Evolutionary conservation across 176 grass and related monocot genomes (phyloP), one percentile per base, ranked within the genome.

Genomic region (Lolium perenne): DNA sequence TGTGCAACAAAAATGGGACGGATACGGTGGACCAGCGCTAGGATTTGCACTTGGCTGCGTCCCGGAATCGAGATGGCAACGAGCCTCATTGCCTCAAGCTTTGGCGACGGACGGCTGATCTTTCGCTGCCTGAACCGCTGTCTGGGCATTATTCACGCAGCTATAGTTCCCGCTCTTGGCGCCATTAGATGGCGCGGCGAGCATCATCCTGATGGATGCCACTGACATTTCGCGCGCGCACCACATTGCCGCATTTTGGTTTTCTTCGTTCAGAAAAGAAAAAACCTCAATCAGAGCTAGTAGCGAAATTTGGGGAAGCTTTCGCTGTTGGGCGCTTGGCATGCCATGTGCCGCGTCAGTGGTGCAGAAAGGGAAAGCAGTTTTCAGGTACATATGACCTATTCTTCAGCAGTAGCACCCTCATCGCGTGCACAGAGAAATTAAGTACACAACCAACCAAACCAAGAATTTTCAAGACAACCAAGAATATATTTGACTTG

Each of bases 331-430:
- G 85, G 75, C 58, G 49, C 75, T 79, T 74, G 76, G 35, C 89
- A 84, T 29, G 76, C 81, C 89, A 87, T 91, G 81, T 87, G 89
- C 85, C 26, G 7, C 21, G 49, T 80, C 53, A 6, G 76, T 9
- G 16, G 17, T 66, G 10, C n/a, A 21, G 73, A 83, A 86, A 90
- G 88, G 32, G 67, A 16, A 55, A 43, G 3, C 57, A 68, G 74
- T 73, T 83, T 83, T 73, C 84, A 86, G 63, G 79, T 48, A 83
- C 64, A 2, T 43, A 43, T 68, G 62, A 53, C 47, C 23, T 35
- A 50, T 53, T 71, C 69, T 49, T 84, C 13, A 84, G 25, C 4
- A n/a, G 41, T 58, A 45, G 78, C 10, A 66, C 11, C 32, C 32
- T 35, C 14, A 8, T 62, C 13, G 29, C 0, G 3, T 70, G 35